Evolutionary conservation across 495 filamentous ascomycete species (phyloP).

Genomic region (Platismatia glauca): DNA sequence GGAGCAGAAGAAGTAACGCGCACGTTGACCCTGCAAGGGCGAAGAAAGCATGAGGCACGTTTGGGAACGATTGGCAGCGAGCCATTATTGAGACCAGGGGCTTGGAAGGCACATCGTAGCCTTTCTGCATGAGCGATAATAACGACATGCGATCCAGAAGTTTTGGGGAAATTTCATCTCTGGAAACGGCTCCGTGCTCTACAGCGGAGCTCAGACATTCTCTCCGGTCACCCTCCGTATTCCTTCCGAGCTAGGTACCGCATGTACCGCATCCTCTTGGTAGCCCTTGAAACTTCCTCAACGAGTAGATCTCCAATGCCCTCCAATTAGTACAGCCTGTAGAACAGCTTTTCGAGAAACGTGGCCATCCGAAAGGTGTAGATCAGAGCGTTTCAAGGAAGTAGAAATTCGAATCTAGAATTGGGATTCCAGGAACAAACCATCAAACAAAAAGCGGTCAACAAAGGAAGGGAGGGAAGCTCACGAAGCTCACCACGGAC

Average conservation of each 20-base stretch:
- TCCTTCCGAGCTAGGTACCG: neutral
- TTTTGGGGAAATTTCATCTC: neutral
- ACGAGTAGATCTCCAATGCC: neutral
- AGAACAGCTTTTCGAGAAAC: conserved; percentile 1
- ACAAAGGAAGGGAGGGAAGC: too few relatives aligned
- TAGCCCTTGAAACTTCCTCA: neutral
- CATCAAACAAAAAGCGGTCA: conserved; percentile 13
- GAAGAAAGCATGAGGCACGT: conserved; percentile 7
- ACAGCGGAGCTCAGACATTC: neutral
- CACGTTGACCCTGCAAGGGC: conserved; percentile 1
- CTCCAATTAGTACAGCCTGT: conserved; percentile 1
- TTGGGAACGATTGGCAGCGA: conserved; percentile 15
- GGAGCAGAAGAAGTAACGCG: neutral
- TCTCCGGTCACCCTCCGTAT: neutral
- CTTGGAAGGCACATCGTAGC: neutral
- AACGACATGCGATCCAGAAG: conserved; percentile 5
- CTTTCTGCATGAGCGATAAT: conserved; percentile 12
- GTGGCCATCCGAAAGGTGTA: conserved; percentile 5
- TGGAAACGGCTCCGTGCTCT: neutral
- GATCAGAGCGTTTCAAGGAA: conserved; percentile 13
- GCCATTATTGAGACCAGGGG: conserved; percentile 3
- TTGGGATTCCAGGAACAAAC: neutral
- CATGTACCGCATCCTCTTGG: neutral
- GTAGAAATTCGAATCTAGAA: too few relatives aligned
- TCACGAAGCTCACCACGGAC: too few relatives aligned